phyloP scores from a whole-genome alignment of 768 basidiomycete species.

The Leccinum imitatum region DNA sequence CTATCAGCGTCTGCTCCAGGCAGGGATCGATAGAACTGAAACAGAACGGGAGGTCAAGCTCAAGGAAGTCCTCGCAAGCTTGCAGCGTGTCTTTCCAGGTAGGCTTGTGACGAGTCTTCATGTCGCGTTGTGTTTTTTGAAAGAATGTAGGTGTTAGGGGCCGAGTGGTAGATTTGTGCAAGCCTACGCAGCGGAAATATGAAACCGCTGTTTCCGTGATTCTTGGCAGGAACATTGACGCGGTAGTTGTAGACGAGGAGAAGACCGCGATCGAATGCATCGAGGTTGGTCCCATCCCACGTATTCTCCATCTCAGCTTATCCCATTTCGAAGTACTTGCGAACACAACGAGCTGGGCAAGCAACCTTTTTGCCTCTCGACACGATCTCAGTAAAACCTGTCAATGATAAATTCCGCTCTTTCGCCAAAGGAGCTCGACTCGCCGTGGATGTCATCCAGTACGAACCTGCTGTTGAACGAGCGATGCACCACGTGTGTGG shows the following conservation, averaged over 20 bases:
- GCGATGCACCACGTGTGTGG: slow-evolving; percentile 98
- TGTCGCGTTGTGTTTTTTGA: background rate
- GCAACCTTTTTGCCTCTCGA: slow-evolving; percentile 99
- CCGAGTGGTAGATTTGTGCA: slow-evolving; percentile 90
- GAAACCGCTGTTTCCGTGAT: slow-evolving; percentile 90
- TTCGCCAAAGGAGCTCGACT: slow-evolving; percentile 86
- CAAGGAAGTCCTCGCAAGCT: slow-evolving; percentile 79
- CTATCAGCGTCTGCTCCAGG: slow-evolving; percentile 83
- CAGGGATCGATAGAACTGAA: slow-evolving; percentile 85
- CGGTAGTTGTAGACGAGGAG: slow-evolving; percentile 95
- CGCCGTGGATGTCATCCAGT: slow-evolving; percentile 83
- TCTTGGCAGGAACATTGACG: slow-evolving; percentile 92
- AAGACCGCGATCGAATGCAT: slow-evolving; percentile 98
- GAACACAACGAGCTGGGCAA: slow-evolving; percentile 91
- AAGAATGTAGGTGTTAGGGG: slow-evolving; percentile 75
- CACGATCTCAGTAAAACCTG: slow-evolving; percentile 90
- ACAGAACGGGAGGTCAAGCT: slow-evolving; percentile 79
- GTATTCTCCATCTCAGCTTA: background rate
- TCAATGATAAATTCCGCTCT: slow-evolving; percentile 92
- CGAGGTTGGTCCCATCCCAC: slow-evolving; percentile 52
- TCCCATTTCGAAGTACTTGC: slow-evolving; percentile 69
- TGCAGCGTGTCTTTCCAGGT: slow-evolving; percentile 93
- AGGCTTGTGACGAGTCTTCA: background rate
- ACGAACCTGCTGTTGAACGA: slow-evolving; percentile 81
- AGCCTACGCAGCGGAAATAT: slow-evolving; percentile 90